phyloP scores from a whole-genome alignment of 306 rosid genomes.

The Casuarina cunninghamiana region DNA sequence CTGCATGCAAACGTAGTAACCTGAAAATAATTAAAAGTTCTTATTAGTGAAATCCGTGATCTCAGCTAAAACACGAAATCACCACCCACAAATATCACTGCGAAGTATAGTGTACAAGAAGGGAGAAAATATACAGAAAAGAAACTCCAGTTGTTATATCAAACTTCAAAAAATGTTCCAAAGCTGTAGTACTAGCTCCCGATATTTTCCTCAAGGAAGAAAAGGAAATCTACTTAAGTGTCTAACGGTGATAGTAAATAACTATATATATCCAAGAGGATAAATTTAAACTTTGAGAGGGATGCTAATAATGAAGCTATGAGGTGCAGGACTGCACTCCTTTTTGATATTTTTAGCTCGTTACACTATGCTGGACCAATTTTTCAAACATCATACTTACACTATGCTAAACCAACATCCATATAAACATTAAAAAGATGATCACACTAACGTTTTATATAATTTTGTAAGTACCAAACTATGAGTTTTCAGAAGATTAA shows the following conservation, averaged over 20 bases:
- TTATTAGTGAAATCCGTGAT: constrained; percentile 15
- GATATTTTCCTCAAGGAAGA: neutral
- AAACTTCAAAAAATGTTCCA: neutral
- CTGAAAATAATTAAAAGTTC: constrained; percentile 43
- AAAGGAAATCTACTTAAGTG: neutral
- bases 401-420: neutral
- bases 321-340: neutral
- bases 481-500: neutral
- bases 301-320: neutral
- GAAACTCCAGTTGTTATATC: constrained; percentile 1
- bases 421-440: neutral
- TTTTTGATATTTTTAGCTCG: neutral
- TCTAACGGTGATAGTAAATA: neutral
- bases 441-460: neutral
- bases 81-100: constrained; percentile 9
- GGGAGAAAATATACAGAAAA: constrained; percentile 3
- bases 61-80: constrained; percentile 21
- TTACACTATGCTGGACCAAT: neutral
- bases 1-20: constrained; percentile 78
- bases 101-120: constrained; percentile 16
- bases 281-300: neutral
- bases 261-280: neutral
- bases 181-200: neutral
- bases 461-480: neutral
- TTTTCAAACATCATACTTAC: neutral